A percentile compares a stretch with the other conserved stretches of the same genome.
These are phyloP conservation scores for Phylloporus sp. DNA, from an alignment of 768 basidiomycete species.

Conservation along the genomic window DNA sequence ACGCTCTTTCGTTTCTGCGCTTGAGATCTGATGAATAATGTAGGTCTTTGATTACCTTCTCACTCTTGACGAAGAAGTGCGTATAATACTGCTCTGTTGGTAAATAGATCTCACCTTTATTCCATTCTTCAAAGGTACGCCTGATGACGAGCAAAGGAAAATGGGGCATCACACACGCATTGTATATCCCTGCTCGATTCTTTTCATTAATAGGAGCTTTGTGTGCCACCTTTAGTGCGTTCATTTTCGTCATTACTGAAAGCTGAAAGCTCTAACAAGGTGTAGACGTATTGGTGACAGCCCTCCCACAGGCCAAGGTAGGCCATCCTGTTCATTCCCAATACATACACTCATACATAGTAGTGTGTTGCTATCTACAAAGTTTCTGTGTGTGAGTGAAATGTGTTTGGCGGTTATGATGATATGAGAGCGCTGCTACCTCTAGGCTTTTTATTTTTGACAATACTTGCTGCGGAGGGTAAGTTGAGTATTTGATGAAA, in stretches of 20 bases:
- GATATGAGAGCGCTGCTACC: neutral
- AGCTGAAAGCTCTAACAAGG: neutral
- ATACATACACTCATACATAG: neutral
- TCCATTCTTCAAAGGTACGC: neutral
- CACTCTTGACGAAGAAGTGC: slow-evolving; percentile 8
- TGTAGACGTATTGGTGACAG: slow-evolving; percentile 1
- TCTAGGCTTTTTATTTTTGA: slow-evolving; percentile 5
- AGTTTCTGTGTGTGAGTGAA: slow-evolving; percentile 2
- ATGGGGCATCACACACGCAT: slow-evolving; percentile 8
- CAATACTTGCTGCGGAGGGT: slow-evolving; percentile 9
- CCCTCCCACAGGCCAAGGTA: neutral
- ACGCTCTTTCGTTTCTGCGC: neutral
- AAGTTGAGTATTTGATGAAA: neutral
- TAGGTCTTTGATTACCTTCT: slow-evolving; percentile 10
- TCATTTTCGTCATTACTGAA: neutral
- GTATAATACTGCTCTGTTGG: neutral
- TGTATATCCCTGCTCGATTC: slow-evolving; percentile 9
- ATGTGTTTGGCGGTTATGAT: neutral
- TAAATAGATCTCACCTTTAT: neutral
- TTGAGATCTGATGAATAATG: neutral
- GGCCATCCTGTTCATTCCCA: neutral
- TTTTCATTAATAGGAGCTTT: slow-evolving; percentile 5
- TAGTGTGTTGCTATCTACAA: slow-evolving; percentile 10
- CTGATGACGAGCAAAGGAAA: neutral
- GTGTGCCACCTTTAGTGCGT: slow-evolving; percentile 5